These are phyloP conservation scores for Tilletia horrida DNA, from an alignment of 1,284 basidiomycete genomes.

Conservation along the genomic window DNA sequence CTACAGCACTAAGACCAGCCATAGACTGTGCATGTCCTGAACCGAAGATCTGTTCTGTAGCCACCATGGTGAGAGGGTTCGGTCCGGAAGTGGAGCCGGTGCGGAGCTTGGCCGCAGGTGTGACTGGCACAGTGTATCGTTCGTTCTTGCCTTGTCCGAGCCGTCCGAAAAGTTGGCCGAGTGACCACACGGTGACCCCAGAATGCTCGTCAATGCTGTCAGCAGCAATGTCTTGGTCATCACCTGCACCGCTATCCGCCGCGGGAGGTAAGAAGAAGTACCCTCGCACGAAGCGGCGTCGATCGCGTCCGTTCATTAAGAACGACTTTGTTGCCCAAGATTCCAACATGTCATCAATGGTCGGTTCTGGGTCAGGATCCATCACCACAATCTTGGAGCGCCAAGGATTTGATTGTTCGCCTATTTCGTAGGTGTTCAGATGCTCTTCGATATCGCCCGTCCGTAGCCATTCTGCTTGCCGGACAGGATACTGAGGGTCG, in stretches of 20 bases:
- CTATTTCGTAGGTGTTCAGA: conserved; percentile 63
- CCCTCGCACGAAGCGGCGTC: conserved; percentile 79
- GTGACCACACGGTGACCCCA: not conserved
- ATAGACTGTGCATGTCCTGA: conserved; percentile 6
- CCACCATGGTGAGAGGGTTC: not conserved
- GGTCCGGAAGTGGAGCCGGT: not conserved
- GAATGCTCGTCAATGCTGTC: not conserved
- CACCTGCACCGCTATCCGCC: not conserved
- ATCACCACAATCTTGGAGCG: conserved; percentile 83
- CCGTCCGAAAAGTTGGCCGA: conserved; percentile 13
- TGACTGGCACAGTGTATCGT: conserved; percentile 3
- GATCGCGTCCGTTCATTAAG: conserved; percentile 69
- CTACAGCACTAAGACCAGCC: not conserved
- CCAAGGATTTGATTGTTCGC: conserved; percentile 65
- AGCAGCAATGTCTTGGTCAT: not conserved
- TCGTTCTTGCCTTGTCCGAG: conserved; percentile 7
- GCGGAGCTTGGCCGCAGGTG: conserved; percentile 9
- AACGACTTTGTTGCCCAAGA: conserved; percentile 78
- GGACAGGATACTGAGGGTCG: conserved; percentile 77
- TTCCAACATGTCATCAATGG: conserved; percentile 80
- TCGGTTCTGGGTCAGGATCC: conserved; percentile 94
- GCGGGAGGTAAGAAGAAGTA: conserved; percentile 63
- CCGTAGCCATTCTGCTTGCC: conserved; percentile 92
- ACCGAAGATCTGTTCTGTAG: not conserved
- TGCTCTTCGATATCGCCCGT: conserved; percentile 88